A percentile compares a stretch with the other conserved stretches of the same genome.
Conservation (phyloP, 2,329 filamentous ascomycete species). For the Fusarium illudens region DNA sequence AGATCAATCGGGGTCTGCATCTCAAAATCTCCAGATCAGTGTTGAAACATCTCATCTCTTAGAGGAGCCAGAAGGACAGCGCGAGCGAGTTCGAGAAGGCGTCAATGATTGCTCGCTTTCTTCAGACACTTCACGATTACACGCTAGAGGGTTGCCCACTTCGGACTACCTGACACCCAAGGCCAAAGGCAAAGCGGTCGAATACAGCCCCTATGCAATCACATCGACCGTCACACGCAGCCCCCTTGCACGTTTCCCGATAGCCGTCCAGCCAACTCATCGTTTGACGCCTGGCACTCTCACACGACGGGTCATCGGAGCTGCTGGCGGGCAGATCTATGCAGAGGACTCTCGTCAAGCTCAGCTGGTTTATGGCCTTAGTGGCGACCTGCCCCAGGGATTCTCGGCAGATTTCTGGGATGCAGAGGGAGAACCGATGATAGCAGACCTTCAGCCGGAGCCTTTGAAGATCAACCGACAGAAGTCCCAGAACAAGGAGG, state of each 20-base stretch:
- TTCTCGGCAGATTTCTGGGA: constrained; percentile 37
- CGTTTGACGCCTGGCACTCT: constrained; percentile 40
- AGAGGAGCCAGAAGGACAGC: background rate
- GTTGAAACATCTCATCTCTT: background rate
- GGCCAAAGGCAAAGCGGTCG: background rate
- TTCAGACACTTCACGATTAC: constrained; percentile 2
- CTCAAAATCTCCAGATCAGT: background rate
- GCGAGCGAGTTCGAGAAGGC: background rate
- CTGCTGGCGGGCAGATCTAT: constrained; percentile 36
- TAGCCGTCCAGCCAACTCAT: constrained; percentile 32
- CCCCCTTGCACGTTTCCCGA: constrained; percentile 43
- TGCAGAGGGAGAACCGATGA: constrained; percentile 24
- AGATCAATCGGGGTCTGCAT: background rate
- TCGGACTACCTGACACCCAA: constrained; percentile 11
- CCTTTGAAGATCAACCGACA: constrained; percentile 36
- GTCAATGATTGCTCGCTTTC: background rate
- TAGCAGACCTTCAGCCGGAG: constrained; percentile 36
- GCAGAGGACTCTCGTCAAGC: constrained; percentile 28
- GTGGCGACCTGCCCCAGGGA: constrained; percentile 19
- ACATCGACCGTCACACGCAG: constrained; percentile 25
- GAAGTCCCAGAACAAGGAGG: constrained; percentile 2
- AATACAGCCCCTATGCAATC: constrained; percentile 21
- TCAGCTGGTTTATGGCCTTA: constrained; percentile 29
- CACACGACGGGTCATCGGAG: constrained; percentile 34
- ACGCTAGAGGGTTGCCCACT: constrained; percentile 8